Evolutionary conservation across 768 basidiomycete genomes (phyloP).

Genomic region (Hericium alpestre): DNA sequence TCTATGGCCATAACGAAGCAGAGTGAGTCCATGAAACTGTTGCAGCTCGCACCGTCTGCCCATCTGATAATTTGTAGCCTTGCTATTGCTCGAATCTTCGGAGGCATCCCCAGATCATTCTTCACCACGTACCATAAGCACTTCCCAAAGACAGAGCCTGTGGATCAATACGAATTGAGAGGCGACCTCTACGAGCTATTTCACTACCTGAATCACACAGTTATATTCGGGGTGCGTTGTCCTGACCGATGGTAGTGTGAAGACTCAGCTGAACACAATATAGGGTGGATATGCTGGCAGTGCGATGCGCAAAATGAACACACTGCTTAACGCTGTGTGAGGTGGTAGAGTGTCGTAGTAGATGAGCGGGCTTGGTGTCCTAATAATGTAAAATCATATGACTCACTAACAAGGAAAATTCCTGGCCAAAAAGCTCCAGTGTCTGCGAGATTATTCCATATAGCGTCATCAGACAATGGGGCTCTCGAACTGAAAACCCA

Average conservation of each 20-base stretch:
- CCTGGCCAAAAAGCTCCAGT: too few relatives aligned
- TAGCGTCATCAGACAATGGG: too few relatives aligned
- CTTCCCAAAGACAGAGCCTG: constrained; percentile 54
- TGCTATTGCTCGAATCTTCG: constrained; percentile 71
- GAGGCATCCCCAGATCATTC: constrained; percentile 58
- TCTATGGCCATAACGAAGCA: constrained; percentile 72
- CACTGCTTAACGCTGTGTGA: constrained; percentile 28
- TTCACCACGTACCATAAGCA: constrained; percentile 54
- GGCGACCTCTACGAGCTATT: constrained; percentile 68
- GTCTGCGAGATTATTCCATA: too few relatives aligned
- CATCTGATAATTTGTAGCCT: constrained; percentile 33
- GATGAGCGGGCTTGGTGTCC: background rate
- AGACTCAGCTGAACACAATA: background rate
- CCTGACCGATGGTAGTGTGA: too few relatives aligned
- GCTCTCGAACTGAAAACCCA: too few relatives aligned
- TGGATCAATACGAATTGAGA: constrained; percentile 52
- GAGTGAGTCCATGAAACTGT: constrained; percentile 40
- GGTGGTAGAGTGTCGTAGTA: background rate
- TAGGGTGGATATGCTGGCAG: constrained; percentile 42
- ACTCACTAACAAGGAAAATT: background rate
- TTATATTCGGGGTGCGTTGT: constrained; percentile 61
- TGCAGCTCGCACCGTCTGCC: background rate
- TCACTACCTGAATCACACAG: constrained; percentile 75
- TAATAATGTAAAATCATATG: background rate
- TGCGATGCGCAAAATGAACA: constrained; percentile 38